Evolutionary conservation across 495 filamentous ascomycete species (phyloP).

Genomic region (Rhypophila decipiens): DNA sequence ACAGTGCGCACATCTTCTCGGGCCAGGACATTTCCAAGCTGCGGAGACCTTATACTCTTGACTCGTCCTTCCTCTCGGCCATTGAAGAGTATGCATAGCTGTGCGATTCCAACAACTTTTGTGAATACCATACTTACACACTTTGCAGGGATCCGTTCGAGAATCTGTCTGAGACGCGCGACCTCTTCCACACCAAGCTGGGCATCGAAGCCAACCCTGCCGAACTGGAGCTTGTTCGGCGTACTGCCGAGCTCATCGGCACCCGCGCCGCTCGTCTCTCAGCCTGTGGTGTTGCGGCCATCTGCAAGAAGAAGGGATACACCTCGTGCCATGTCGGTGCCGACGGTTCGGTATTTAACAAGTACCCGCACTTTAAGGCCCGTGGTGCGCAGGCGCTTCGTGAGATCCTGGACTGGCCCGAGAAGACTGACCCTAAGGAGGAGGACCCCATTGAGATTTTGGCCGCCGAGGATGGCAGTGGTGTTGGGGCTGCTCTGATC

Average conservation of each 20-base stretch:
- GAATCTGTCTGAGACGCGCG: slow-evolving; percentile 80
- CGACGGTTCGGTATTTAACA: slow-evolving; percentile 95
- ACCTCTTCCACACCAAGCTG: slow-evolving; percentile 70
- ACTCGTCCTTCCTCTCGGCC: slow-evolving; percentile 89
- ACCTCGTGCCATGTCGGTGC: slow-evolving; percentile 87
- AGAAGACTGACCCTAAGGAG: slow-evolving; percentile 51
- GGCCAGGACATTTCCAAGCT: slow-evolving; percentile 74
- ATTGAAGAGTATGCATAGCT: slow-evolving; percentile 66
- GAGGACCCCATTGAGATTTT: slow-evolving; percentile 80
- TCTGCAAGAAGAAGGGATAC: slow-evolving; percentile 91
- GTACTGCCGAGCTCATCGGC: slow-evolving; percentile 86
- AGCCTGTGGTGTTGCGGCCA: slow-evolving; percentile 88
- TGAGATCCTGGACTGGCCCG: slow-evolving; percentile 89
- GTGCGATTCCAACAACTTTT: not conserved
- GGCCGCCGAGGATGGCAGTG: slow-evolving; percentile 87
- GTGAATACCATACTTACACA: not conserved
- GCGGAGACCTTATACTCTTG: slow-evolving; percentile 75
- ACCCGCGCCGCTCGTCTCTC: slow-evolving; percentile 90
- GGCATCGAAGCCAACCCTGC: slow-evolving; percentile 58
- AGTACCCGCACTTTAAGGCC: slow-evolving; percentile 94
- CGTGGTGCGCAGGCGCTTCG: slow-evolving; percentile 82
- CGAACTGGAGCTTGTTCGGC: slow-evolving; percentile 80
- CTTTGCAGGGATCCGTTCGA: slow-evolving; percentile 76
- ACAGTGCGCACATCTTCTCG: slow-evolving; percentile 71
- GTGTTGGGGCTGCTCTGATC: slow-evolving; percentile 94